These are phyloP conservation scores for Neofusicoccum sp. DNA, from an alignment of 2,329 filamentous ascomycete species.

Conservation along the genomic window DNA sequence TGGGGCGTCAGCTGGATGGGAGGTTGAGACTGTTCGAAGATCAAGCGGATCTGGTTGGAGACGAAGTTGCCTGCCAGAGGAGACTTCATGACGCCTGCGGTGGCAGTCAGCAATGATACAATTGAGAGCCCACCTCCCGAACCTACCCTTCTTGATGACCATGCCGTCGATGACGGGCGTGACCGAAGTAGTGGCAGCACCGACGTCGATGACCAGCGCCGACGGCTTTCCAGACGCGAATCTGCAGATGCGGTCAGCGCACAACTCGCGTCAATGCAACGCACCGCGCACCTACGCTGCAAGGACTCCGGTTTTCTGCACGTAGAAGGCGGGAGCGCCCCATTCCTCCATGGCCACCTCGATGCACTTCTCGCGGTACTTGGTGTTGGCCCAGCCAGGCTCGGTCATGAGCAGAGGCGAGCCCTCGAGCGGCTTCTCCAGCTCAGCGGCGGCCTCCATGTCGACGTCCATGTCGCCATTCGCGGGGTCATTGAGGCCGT, in stretches of 20 bases:
- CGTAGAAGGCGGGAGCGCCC: constrained; percentile 92
- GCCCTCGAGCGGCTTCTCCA: constrained; percentile 75
- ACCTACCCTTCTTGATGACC: constrained; percentile 72
- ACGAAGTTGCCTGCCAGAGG: constrained; percentile 86
- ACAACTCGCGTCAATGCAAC: not conserved
- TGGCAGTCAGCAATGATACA: not conserved
- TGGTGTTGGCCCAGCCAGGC: constrained; percentile 84
- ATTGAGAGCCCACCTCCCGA: not conserved
- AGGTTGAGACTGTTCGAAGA: constrained; percentile 67
- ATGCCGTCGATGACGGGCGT: constrained; percentile 93
- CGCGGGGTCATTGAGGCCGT: constrained; percentile 71
- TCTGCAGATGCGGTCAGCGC: constrained; percentile 29
- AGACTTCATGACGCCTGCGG: constrained; percentile 72
- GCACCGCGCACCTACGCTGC: constrained; percentile 57
- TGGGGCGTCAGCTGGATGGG: constrained; percentile 77
- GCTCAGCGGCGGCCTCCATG: constrained; percentile 61
- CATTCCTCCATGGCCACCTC: constrained; percentile 97
- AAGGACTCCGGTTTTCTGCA: constrained; percentile 84
- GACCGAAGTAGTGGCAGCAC: constrained; percentile 82
- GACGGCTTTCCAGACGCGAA: constrained; percentile 93
- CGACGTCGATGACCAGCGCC: constrained; percentile 87
- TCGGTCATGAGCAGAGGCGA: constrained; percentile 92
- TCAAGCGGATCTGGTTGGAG: constrained; percentile 78
- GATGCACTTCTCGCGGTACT: constrained; percentile 88
- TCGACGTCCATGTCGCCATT: constrained; percentile 59